Conservation (phyloP, 306 rosid species). For the Echinosophora koreensis region DNA sequence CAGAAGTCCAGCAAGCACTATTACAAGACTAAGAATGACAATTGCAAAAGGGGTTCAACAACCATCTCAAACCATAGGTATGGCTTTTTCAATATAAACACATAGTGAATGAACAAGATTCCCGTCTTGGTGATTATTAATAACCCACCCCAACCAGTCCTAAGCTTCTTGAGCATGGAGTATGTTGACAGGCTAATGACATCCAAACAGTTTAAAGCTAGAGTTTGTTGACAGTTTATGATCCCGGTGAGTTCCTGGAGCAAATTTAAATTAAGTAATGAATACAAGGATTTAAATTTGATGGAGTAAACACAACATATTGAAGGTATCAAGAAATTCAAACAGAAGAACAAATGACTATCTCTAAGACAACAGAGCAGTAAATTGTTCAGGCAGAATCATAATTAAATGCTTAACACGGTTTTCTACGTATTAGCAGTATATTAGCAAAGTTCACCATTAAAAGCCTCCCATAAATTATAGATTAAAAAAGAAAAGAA, state of each 20-base stretch:
- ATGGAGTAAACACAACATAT: slow-evolving; percentile 13
- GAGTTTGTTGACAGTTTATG: slow-evolving; percentile 79
- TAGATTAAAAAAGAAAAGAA: too few species aligned
- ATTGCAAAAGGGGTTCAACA: too few species aligned
- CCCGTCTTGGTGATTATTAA: too few species aligned
- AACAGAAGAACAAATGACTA: slow-evolving; percentile 22
- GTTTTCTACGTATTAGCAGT: too few species aligned
- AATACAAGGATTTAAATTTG: slow-evolving; percentile 26
- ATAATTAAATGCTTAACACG: neutral
- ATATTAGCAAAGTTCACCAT: neutral
- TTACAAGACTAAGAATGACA: too few species aligned
- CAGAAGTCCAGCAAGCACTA: too few species aligned
- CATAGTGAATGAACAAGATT: too few species aligned
- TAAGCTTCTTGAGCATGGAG: too few species aligned
- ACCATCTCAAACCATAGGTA: too few species aligned
- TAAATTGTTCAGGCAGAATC: slow-evolving; percentile 12
- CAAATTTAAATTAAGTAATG: slow-evolving; percentile 33
- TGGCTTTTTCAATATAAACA: too few species aligned
- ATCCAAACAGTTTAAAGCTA: slow-evolving; percentile 85
- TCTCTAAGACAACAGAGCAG: slow-evolving; percentile 23
- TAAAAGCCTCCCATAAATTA: too few species aligned
- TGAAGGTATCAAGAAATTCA: slow-evolving; percentile 30
- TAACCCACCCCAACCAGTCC: too few species aligned
- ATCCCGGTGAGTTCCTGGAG: slow-evolving; percentile 90
- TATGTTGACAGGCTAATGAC: slow-evolving; percentile 45